Evolutionary conservation across 2,329 filamentous ascomycete species (phyloP).

Genomic region (Eutypa lata): DNA sequence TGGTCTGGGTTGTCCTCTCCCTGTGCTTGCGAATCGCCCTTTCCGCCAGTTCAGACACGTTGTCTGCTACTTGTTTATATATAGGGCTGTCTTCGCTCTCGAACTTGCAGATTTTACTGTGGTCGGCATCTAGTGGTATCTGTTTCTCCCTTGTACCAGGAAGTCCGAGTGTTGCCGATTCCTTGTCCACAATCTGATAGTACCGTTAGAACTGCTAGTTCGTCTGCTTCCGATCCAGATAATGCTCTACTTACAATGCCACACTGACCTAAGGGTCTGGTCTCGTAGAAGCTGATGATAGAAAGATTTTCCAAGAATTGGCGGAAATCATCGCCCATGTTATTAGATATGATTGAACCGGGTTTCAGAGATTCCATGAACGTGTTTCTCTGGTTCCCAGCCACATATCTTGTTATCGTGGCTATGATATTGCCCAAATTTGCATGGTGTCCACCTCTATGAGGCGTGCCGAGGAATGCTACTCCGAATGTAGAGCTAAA

Average conservation of each 20-base stretch:
- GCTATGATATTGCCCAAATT: conserved; percentile 4
- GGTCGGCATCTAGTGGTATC: conserved; percentile 7
- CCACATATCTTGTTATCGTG: conserved; percentile 6
- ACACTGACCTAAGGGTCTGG: conserved; percentile 1
- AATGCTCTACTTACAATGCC: conserved; percentile 9
- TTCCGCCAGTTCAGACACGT: background rate
- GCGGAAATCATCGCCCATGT: conserved; percentile 6
- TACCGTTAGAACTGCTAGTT: too few relatives aligned
- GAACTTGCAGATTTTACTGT: conserved; percentile 12
- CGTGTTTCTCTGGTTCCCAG: conserved; percentile 5
- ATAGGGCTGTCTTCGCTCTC: background rate
- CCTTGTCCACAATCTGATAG: conserved; percentile 4
- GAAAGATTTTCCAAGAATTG: conserved; percentile 8
- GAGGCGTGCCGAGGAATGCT: conserved; percentile 9
- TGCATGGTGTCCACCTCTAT: conserved; percentile 9
- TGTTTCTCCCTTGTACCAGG: conserved; percentile 10
- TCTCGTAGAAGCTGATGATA: conserved; percentile 11
- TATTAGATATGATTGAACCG: conserved; percentile 1
- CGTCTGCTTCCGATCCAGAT: too few relatives aligned
- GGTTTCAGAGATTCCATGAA: conserved; percentile 7
- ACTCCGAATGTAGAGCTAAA: conserved; percentile 7
- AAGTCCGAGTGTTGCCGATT: conserved; percentile 8
- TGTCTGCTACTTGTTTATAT: background rate
- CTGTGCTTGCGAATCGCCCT: too few relatives aligned
- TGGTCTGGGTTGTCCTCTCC: too few relatives aligned